These are phyloP conservation scores for Poa annua DNA, from an alignment of 176 grass and related monocot genomes.

Conservation along the genomic window DNA sequence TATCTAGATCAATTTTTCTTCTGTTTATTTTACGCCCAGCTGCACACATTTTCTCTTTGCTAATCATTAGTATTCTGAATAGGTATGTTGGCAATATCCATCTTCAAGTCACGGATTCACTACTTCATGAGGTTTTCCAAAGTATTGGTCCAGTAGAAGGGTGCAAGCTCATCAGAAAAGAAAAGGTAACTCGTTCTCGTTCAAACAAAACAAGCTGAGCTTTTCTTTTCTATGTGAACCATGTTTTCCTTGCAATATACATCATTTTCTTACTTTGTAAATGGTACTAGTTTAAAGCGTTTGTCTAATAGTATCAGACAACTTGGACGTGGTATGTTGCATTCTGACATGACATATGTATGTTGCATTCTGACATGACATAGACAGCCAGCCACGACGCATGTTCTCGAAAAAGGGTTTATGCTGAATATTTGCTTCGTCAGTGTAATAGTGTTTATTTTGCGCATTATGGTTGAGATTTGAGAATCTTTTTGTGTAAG, in stretches of 20 bases:
- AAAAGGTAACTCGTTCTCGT: constrained; percentile 66
- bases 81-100: constrained; percentile 98
- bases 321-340: background rate
- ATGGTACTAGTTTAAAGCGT: constrained; percentile 14
- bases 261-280: constrained; percentile 2
- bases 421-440: background rate
- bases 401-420: background rate
- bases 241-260: background rate
- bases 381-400: background rate
- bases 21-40: constrained; percentile 1
- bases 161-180: constrained; percentile 98
- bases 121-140: constrained; percentile 92
- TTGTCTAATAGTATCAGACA: constrained; percentile 6
- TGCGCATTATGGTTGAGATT: background rate
- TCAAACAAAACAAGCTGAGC: background rate
- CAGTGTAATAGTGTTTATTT: background rate
- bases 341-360: constrained; percentile 19
- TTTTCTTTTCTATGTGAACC: background rate
- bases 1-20: background rate
- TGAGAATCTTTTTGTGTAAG: background rate
- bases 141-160: constrained; percentile 93
- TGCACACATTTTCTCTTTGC: background rate
- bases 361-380: constrained; percentile 10
- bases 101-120: constrained; percentile 79
- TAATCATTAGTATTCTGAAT: constrained; percentile 30